phyloP scores from a whole-genome alignment of 2,329 filamentous ascomycete species.

The Colletotrichum limetticola region DNA sequence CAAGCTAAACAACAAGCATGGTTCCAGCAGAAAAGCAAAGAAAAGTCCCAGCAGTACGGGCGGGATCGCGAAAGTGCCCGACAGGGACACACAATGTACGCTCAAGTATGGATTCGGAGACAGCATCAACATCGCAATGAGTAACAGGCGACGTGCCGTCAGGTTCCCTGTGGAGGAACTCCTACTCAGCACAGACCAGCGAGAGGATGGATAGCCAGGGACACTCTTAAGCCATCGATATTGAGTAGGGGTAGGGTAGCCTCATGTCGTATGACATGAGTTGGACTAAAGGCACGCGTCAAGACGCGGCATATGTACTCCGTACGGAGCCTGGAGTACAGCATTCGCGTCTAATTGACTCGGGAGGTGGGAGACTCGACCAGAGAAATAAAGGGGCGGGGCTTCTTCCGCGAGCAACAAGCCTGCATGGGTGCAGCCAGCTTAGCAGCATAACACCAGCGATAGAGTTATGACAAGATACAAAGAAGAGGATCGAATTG shows the following conservation, averaged over 20 bases:
- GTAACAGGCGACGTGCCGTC: not conserved
- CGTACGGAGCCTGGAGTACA: not conserved
- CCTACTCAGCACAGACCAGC: not conserved
- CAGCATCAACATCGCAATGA: not conserved
- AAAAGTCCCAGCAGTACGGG: not conserved
- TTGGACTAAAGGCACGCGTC: not conserved
- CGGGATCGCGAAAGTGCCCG: not conserved
- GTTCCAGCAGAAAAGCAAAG: too few relatives aligned
- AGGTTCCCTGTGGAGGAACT: not conserved
- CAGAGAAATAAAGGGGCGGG: not conserved
- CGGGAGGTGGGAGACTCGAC: constrained; percentile 1
- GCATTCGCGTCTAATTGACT: not conserved
- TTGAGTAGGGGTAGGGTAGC: not conserved
- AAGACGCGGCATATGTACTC: not conserved
- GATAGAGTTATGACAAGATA: too few relatives aligned
- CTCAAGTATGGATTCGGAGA: not conserved
- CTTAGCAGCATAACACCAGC: not conserved
- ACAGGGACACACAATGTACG: not conserved
- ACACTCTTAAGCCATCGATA: not conserved
- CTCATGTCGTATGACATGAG: not conserved
- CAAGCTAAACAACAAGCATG: constrained; percentile 38
- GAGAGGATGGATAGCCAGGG: not conserved
- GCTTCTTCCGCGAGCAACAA: not conserved
- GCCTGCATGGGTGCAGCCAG: not conserved
- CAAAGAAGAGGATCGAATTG: not conserved